phyloP scores from a whole-genome alignment of 2,329 filamentous ascomycete genomes.

The Botrytis fragariae region DNA sequence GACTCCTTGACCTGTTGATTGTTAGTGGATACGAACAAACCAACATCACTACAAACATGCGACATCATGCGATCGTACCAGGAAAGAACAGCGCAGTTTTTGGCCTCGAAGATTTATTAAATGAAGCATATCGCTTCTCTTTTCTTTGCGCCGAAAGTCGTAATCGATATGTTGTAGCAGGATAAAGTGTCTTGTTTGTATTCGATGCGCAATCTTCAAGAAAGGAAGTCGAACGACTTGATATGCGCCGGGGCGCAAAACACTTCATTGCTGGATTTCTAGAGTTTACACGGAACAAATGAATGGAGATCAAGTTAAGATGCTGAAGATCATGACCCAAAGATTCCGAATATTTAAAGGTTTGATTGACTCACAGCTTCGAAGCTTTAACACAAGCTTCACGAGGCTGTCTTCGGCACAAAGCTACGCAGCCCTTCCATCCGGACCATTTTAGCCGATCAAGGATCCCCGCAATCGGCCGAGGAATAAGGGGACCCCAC shows the following conservation, averaged over 20 bases:
- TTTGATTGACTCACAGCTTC: neutral
- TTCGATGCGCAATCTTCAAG: conserved; percentile 20
- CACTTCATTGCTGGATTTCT: conserved; percentile 30
- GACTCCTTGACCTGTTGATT: conserved; percentile 71
- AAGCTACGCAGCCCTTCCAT: conserved; percentile 2
- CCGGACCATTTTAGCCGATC: conserved; percentile 6
- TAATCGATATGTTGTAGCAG: neutral
- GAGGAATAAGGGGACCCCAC: conserved; percentile 1
- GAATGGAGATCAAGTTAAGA: neutral
- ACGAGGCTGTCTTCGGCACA: conserved; percentile 9
- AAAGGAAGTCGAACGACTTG: neutral
- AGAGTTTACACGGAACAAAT: neutral
- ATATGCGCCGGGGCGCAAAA: conserved; percentile 28
- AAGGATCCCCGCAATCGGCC: conserved; percentile 12
- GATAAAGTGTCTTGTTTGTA: neutral
- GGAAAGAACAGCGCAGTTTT: conserved; percentile 42
- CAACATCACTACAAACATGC: neutral
- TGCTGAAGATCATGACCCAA: neutral
- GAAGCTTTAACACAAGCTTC: neutral
- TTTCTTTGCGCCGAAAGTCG: conserved; percentile 1
- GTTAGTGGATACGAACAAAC: neutral
- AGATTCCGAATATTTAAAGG: neutral
- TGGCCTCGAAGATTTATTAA: conserved; percentile 26
- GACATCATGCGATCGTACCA: conserved; percentile 32
- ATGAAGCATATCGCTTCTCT: conserved; percentile 5